phyloP scores from a whole-genome alignment of 805 yeast genomes.

The Zygosaccharomyces pseudorouxii region DNA sequence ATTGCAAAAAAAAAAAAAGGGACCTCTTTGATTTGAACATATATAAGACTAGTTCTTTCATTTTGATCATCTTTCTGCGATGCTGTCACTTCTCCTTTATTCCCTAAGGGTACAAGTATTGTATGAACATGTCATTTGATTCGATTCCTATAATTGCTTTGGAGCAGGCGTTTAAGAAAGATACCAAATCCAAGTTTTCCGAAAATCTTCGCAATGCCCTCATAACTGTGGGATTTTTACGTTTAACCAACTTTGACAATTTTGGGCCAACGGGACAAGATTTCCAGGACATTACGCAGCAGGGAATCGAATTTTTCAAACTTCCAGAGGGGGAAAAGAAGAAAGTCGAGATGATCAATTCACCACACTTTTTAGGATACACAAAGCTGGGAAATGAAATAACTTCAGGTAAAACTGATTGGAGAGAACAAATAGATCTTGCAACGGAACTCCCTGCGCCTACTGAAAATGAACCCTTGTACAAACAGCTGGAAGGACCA shows the following conservation, averaged over 20 bases:
- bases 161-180: constrained; percentile 37
- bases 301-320: constrained; percentile 42
- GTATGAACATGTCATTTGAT: constrained; percentile 15
- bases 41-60: background rate
- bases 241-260: constrained; percentile 36
- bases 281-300: constrained; percentile 37
- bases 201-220: constrained; percentile 39
- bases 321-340: constrained; percentile 43
- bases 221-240: constrained; percentile 53
- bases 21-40: background rate
- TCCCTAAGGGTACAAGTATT: background rate
- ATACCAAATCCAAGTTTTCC: constrained; percentile 42
- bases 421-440: constrained; percentile 60
- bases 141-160: constrained; percentile 17
- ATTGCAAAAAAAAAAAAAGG: background rate
- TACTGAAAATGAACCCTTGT: constrained; percentile 33
- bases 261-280: constrained; percentile 43
- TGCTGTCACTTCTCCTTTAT: background rate
- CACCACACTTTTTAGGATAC: constrained; percentile 58
- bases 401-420: constrained; percentile 49
- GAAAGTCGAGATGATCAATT: constrained; percentile 48
- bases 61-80: background rate
- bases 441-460: constrained; percentile 50
- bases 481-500: constrained; percentile 53
- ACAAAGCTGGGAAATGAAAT: constrained; percentile 54